These are phyloP conservation scores for Fusarium multiceps DNA, from an alignment of 2,329 filamentous ascomycete species.

Conservation along the genomic window DNA sequence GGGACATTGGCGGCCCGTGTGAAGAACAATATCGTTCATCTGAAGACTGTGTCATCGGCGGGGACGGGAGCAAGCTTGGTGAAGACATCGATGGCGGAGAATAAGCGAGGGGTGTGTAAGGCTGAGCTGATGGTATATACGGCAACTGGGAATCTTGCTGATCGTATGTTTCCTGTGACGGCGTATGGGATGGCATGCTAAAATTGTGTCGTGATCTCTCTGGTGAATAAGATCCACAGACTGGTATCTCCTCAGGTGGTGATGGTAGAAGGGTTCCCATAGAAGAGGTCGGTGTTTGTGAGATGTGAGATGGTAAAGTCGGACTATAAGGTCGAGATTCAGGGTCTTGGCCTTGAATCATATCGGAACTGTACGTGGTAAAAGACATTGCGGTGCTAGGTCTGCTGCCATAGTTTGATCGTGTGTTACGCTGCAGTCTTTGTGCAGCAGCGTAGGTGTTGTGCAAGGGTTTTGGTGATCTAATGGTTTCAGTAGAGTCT, in stretches of 20 bases:
- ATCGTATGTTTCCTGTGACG: slow-evolving; percentile 8
- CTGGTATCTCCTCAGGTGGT: slow-evolving; percentile 19
- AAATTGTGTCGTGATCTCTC: slow-evolving; percentile 1
- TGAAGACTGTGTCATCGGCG: slow-evolving; percentile 38
- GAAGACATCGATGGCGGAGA: slow-evolving; percentile 34
- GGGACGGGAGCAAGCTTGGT: slow-evolving; percentile 39
- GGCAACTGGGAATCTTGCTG: slow-evolving; percentile 13
- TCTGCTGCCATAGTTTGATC: slow-evolving; percentile 17
- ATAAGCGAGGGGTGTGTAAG: slow-evolving; percentile 23
- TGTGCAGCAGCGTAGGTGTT: slow-evolving; percentile 1
- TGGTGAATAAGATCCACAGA: neutral
- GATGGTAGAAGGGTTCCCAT: slow-evolving; percentile 24
- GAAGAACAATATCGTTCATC: slow-evolving; percentile 13
- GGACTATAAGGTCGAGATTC: slow-evolving; percentile 15
- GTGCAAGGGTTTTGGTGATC: slow-evolving; percentile 14
- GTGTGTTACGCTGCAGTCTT: slow-evolving; percentile 5
- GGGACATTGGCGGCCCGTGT: slow-evolving; percentile 17
- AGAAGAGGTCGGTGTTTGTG: slow-evolving; percentile 26
- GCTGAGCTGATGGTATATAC: slow-evolving; percentile 44
- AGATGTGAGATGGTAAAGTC: slow-evolving; percentile 23
- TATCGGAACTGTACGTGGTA: slow-evolving; percentile 38
- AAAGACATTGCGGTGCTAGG: slow-evolving; percentile 36
- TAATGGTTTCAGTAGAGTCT: slow-evolving; percentile 6
- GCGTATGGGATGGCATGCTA: neutral
- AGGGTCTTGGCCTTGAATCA: slow-evolving; percentile 24